Percentiles rank a stretch among this genome's conserved stretches.
Conservation (phyloP, 225 moss, liverwort and hornwort species). For the Bryoerythrophyllum caledonicum region DNA sequence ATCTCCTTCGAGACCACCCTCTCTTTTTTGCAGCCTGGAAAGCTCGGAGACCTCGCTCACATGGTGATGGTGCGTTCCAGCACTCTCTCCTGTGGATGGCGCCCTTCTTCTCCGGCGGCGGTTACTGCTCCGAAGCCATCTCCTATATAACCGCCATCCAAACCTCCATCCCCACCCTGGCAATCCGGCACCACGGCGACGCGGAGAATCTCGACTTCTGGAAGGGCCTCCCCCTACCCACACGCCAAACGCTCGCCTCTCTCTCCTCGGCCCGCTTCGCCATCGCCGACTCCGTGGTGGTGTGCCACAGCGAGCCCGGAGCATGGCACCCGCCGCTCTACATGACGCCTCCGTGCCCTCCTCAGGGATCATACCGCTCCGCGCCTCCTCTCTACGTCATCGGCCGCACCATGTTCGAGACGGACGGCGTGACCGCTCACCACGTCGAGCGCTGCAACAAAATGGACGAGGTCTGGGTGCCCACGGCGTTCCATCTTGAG, state of each 20-base stretch:
- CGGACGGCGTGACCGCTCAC: conserved; percentile 46
- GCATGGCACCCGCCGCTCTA: conserved; percentile 66
- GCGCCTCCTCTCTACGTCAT: conserved; percentile 40
- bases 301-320: conserved; percentile 69
- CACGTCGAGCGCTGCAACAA: conserved; percentile 55
- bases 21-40: too few species aligned
- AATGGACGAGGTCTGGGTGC: conserved; percentile 72
- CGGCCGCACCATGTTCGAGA: conserved; percentile 71
- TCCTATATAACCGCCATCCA: conserved; percentile 43
- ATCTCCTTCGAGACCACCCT: conserved; percentile 17
- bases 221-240: conserved; percentile 44
- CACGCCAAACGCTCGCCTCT: conserved; percentile 30
- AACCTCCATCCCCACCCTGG: conserved; percentile 22
- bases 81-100: conserved; percentile 64
- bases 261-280: conserved; percentile 24
- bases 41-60: not conserved
- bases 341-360: conserved; percentile 59
- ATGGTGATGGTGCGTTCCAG: conserved; percentile 19
- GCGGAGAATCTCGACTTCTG: conserved; percentile 42
- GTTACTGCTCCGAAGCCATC: conserved; percentile 64
- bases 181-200: conserved; percentile 48
- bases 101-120: conserved; percentile 64
- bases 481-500: conserved; percentile 54
- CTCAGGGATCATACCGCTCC: conserved; percentile 34
- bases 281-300: conserved; percentile 35